Evolutionary conservation across 805 yeast genomes (phyloP), one percentile per base, ranked within the genome.

Genomic region (Starmera caribaea): DNA sequence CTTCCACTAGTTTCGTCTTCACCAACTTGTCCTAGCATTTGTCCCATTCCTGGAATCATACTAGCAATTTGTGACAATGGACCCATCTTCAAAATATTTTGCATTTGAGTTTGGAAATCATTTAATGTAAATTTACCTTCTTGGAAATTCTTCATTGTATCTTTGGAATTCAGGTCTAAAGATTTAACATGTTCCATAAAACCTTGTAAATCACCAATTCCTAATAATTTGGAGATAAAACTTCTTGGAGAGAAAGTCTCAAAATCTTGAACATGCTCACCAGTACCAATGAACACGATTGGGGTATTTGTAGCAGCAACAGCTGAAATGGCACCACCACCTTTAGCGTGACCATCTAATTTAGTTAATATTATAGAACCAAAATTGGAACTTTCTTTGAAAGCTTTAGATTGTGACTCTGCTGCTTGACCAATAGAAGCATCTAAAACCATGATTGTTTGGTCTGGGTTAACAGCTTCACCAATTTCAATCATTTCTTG

Each of bases 381-480:
- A 55, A 92, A 92, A 56, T 90, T 80, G 5, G 96, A 71, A 28
- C 89, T 76, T 38, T 89, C 96, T 61, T 90, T 92, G 66, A 90
- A 90, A 0, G 98, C 98, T 54, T 73, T 74, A 5, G 96, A 86
- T 63, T 90, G 98, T 8, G 82, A 73, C 66, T 90, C 96, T 3
- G 98, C 98, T 11, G 97, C 97, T 65, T 90, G 98, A 57, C 98
- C 98, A 48, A 90, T 90, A 2, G 96, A 79, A 0, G 97, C 97
- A 61, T 90, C 98, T 59, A 90, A 71, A 31, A 90, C 97, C 97
- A 90, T 87, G 43, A 90, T 85, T 2, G 98, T 92, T 61, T 92
- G 97, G 46, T 87, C 77, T n/a, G 98, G 98, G 38, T 74, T 69
- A 34, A 92, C 88, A 10, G 88, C 87, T 43, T 79, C 79, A 35